Evolutionary conservation across 2,329 filamentous ascomycete genomes (phyloP).

Genomic region (Zymoseptoria crescenta): DNA sequence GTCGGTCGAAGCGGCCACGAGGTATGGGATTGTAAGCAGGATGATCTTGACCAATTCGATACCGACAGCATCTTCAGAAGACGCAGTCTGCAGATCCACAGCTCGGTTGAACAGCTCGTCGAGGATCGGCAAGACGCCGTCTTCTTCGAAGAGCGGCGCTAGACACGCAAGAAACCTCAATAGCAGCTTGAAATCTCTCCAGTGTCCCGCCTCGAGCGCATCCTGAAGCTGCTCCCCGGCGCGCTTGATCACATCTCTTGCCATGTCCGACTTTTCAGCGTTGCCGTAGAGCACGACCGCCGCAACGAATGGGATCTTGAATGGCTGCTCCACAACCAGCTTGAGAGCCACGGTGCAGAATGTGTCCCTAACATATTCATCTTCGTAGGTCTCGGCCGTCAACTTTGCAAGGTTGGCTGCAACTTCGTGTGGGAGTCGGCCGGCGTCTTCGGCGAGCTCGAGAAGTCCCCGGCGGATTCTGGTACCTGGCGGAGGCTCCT

Average conservation of each 20-base stretch:
- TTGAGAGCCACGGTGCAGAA: constrained; percentile 70
- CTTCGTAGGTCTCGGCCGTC: constrained; percentile 77
- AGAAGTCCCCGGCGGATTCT: constrained; percentile 72
- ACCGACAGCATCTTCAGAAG: constrained; percentile 73
- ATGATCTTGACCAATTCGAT: constrained; percentile 95
- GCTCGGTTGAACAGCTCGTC: constrained; percentile 86
- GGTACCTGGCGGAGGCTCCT: constrained; percentile 55
- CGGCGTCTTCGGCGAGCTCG: constrained; percentile 70
- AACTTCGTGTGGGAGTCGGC: constrained; percentile 72
- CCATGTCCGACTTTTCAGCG: constrained; percentile 65
- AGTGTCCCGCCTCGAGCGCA: constrained; percentile 64
- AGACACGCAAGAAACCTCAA: constrained; percentile 85
- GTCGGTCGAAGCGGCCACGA: constrained; percentile 62
- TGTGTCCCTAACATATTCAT: constrained; percentile 63
- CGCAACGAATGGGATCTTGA: constrained; percentile 94
- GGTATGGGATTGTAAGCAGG: constrained; percentile 84
- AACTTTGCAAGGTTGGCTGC: constrained; percentile 65
- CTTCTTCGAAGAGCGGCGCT: constrained; percentile 69
- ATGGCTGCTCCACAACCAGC: constrained; percentile 80
- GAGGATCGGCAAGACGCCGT: constrained; percentile 76
- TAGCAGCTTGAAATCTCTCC: constrained; percentile 85
- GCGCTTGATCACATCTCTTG: constrained; percentile 60
- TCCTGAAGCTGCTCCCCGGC: constrained; percentile 56
- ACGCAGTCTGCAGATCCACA: constrained; percentile 87
- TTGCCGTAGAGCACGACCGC: constrained; percentile 76